A percentile compares a stretch with the other conserved stretches of the same genome.
phyloP scores from a whole-genome alignment of 106 monocot genomes.

The Ottelia alismoides region DNA sequence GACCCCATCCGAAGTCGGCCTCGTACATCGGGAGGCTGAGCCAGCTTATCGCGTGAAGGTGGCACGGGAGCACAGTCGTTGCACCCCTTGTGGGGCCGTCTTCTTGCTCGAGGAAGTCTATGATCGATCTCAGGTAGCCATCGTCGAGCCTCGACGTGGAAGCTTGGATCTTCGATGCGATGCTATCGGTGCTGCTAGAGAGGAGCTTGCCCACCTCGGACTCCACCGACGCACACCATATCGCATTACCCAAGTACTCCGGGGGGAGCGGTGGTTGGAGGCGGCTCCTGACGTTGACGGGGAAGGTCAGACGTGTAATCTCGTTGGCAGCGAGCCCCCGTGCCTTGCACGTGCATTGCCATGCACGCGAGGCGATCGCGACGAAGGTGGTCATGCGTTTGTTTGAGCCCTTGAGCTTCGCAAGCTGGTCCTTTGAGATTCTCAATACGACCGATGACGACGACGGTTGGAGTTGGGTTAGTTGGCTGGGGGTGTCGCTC shows the following conservation, averaged over 20 bases:
- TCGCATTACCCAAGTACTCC: constrained; percentile 40
- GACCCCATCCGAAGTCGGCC: constrained; percentile 55
- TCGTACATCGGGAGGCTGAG: constrained; percentile 21
- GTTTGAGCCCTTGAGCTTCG: constrained; percentile 7
- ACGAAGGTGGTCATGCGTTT: constrained; percentile 13
- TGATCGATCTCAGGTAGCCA: constrained; percentile 19
- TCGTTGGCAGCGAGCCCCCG: constrained; percentile 10
- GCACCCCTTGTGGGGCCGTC: constrained; percentile 1
- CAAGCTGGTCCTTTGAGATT: constrained; percentile 25
- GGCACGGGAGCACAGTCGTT: constrained; percentile 2
- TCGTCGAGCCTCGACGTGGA: constrained; percentile 14
- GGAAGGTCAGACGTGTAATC: constrained; percentile 24
- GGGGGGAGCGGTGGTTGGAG: constrained; percentile 30
- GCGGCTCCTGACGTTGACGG: constrained; percentile 15
- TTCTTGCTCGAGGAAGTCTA: constrained; percentile 34
- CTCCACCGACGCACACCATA: constrained; percentile 10
- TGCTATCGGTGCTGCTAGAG: neutral
- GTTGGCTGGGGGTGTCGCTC: neutral
- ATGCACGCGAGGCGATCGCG: constrained; percentile 32
- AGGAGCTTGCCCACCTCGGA: constrained; percentile 16
- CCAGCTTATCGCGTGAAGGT: constrained; percentile 36
- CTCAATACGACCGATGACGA: constrained; percentile 7
- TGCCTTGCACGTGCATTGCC: constrained; percentile 47
- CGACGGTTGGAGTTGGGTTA: neutral
- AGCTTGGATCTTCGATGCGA: constrained; percentile 8